phyloP scores from a whole-genome alignment of 495 filamentous ascomycete species.

The Clohesyomyces aquaticus region DNA sequence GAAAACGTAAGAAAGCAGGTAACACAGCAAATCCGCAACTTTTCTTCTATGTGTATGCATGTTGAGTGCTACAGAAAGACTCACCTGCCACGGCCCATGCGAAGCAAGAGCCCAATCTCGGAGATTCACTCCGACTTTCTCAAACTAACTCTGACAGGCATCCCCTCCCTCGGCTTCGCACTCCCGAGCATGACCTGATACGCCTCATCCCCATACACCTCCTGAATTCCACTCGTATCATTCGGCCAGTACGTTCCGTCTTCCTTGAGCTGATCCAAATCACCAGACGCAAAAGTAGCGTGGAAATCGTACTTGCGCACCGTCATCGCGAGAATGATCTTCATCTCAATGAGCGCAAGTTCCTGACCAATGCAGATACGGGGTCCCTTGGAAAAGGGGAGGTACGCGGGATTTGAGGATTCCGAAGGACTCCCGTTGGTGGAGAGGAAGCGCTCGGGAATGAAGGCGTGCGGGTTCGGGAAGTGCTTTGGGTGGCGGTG shows the following conservation, averaged over 20 bases:
- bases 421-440: slow-evolving; percentile 21
- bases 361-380: slow-evolving; percentile 49
- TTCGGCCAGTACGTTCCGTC: slow-evolving; percentile 33
- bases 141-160: slow-evolving; percentile 39
- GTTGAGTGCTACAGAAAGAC: too few relatives aligned
- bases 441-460: slow-evolving; percentile 34
- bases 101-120: neutral
- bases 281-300: slow-evolving; percentile 37
- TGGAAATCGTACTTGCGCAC: slow-evolving; percentile 40
- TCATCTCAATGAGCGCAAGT: slow-evolving; percentile 45
- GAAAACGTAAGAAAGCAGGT: too few relatives aligned
- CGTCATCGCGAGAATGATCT: slow-evolving; percentile 42
- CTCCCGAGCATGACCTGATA: slow-evolving; percentile 40
- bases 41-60: too few relatives aligned
- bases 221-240: slow-evolving; percentile 23
- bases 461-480: slow-evolving; percentile 27
- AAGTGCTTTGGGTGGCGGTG: slow-evolving; percentile 32
- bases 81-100: too few relatives aligned
- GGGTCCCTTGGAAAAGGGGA: slow-evolving; percentile 44
- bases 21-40: too few relatives aligned
- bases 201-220: slow-evolving; percentile 35
- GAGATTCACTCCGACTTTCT: slow-evolving; percentile 5
- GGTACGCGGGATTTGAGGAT: slow-evolving; percentile 38
- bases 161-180: slow-evolving; percentile 42
- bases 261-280: slow-evolving; percentile 32